These are phyloP conservation scores for Rhytidiadelphus loreus DNA, from an alignment of 225 moss, liverwort and hornwort species.

Conservation along the genomic window DNA sequence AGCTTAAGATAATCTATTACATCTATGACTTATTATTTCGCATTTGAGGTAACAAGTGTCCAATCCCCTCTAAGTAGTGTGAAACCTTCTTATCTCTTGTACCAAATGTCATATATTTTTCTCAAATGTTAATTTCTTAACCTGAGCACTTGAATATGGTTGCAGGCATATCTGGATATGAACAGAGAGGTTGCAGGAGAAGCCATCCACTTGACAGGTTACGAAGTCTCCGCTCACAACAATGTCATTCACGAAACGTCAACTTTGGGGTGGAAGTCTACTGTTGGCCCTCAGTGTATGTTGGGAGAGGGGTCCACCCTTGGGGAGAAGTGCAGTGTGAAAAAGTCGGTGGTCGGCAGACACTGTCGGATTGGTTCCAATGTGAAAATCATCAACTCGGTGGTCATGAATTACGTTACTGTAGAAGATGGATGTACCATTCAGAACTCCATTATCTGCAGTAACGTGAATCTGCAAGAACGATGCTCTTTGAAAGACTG, in stretches of 20 bases:
- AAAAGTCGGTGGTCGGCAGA: slow-evolving; percentile 90
- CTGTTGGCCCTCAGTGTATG: slow-evolving; percentile 83
- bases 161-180: slow-evolving; percentile 74
- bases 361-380: slow-evolving; percentile 97
- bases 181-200: slow-evolving; percentile 83
- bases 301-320: slow-evolving; percentile 88
- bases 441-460: slow-evolving; percentile 80
- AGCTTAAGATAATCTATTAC: neutral
- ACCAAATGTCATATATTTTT: too few relatives aligned
- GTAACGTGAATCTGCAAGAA: slow-evolving; percentile 79
- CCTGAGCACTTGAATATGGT: neutral
- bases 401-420: slow-evolving; percentile 93
- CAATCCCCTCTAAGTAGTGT: neutral
- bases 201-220: slow-evolving; percentile 65
- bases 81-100: neutral
- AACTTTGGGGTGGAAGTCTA: slow-evolving; percentile 59
- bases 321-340: slow-evolving; percentile 91
- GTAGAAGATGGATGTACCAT: slow-evolving; percentile 85
- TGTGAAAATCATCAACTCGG: slow-evolving; percentile 91
- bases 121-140: neutral
- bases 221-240: slow-evolving; percentile 56
- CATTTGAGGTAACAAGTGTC: neutral
- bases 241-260: slow-evolving; percentile 79
- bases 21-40: neutral
- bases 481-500: slow-evolving; percentile 79